Base-by-base conservation (phyloP, 352 stramenopile species). In the Pythium graminicola region DNA sequence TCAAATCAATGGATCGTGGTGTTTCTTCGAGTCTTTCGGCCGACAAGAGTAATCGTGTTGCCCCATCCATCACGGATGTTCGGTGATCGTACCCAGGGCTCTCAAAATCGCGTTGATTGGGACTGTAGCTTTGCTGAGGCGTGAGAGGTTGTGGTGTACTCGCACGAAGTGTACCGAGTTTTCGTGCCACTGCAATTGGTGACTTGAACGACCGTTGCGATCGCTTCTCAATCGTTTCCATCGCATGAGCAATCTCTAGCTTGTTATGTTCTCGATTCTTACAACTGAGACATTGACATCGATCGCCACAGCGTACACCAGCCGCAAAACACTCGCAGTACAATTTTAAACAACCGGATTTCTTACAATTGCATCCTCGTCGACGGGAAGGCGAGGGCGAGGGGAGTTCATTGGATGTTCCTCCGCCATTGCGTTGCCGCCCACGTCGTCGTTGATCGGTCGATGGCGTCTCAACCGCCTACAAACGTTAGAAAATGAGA, bases 321-420 rank as follows among this genome's bases (percentile, higher is more conserved):
- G 64, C 64, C 10, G 76, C 67, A 53, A 93, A 90, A 45, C 82
- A 93, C 57, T 90, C 76, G 60, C 81, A 93, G 50, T 93, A 93
- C 33, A 98, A 76, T 70, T 99, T 98, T 16, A 98, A 81, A 63
- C 95, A 99, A 51, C 86, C 81, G 0, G 92, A 98, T 52, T 98
- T 98, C 70, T 97, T 97, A 71, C 94, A 98, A 55, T 96, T 97
- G 69, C 95, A 99, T 39, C 78, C 76, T 20, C 73, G 73, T 11
- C 68, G 74, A 38, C 62, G 65, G 27, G 40, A 56, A 6, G 57
- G 50, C 7, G 57, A 57, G 22, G 57, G 57, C n/a, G 56, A 45
- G 49, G 17, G 6, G 50, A 40, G 26, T 38, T 57, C 26, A 57
- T 26, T 14, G 49, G 28, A 2, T 44, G 26, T 16, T 39, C 28